Conservation (phyloP, 768 basidiomycete species). For the Suillus discolor region DNA sequence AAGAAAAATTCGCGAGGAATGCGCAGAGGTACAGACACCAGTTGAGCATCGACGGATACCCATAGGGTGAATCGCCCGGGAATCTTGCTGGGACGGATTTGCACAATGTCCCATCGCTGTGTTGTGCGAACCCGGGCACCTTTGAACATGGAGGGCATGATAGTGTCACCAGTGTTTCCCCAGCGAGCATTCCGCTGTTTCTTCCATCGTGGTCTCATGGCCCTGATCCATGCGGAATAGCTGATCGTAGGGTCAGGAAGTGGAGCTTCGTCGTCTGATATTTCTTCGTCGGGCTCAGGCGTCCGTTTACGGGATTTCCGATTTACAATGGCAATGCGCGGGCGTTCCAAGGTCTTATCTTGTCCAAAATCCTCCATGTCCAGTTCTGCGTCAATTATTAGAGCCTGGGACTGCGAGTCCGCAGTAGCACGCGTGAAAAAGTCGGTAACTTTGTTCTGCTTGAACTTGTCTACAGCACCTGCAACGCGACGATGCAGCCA, state of each 20-base stretch:
- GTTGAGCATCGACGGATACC: conserved; percentile 79
- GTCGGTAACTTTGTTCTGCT: conserved; percentile 96
- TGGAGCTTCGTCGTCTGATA: conserved; percentile 28
- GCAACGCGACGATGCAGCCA: conserved; percentile 94
- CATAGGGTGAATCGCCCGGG: conserved; percentile 87
- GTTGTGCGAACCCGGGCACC: conserved; percentile 57
- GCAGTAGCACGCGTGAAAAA: conserved; percentile 60
- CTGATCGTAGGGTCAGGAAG: conserved; percentile 65
- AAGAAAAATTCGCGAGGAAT: conserved; percentile 93
- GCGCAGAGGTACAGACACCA: conserved; percentile 80
- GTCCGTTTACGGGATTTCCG: conserved; percentile 48
- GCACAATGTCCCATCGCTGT: conserved; percentile 89
- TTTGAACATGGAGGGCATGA: conserved; percentile 77
- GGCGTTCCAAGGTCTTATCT: conserved; percentile 28
- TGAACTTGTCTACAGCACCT: conserved; percentile 92
- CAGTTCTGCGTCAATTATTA: conserved; percentile 18
- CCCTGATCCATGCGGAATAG: conserved; percentile 79
- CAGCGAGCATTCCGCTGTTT: conserved; percentile 51
- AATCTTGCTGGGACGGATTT: conserved; percentile 76
- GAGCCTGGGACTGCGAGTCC: conserved; percentile 14
- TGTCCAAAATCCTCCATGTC: conserved; percentile 68
- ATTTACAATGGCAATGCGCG: conserved; percentile 55
- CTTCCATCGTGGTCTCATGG: conserved; percentile 80
- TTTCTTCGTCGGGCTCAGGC: conserved; percentile 43
- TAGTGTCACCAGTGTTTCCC: conserved; percentile 41